phyloP scores from a whole-genome alignment of 345 rosid species.

The Tarenaya hassleriana region DNA sequence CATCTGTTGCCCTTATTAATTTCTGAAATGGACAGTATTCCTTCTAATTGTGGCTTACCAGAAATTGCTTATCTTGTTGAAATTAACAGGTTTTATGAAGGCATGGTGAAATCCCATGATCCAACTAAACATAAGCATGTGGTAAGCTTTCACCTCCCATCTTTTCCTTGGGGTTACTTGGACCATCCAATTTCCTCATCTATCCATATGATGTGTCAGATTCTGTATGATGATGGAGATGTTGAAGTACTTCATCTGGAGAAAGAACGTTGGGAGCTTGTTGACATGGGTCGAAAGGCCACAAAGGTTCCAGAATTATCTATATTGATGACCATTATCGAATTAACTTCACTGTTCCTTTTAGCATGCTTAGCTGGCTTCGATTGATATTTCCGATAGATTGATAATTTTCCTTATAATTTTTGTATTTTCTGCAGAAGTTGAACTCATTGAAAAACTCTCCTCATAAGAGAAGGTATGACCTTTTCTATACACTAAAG shows the following conservation, averaged over 20 bases:
- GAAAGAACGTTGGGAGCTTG: conserved; percentile 87
- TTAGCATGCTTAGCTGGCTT: neutral
- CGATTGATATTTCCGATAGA: neutral
- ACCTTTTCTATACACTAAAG: conserved; percentile 13
- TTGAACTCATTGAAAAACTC: conserved; percentile 37
- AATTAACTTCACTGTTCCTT: conserved; percentile 16
- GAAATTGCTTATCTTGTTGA: conserved; percentile 16
- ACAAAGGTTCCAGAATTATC: conserved; percentile 43
- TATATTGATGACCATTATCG: conserved; percentile 17
- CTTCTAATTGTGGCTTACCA: no score
- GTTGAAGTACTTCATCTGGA: conserved; percentile 81
- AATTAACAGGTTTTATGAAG: conserved; percentile 78
- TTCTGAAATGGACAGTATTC: no score
- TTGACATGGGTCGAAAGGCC: conserved; percentile 51
- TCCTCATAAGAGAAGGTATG: conserved; percentile 43
- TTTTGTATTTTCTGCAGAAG: conserved; percentile 44
- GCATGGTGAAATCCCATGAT: conserved; percentile 85
- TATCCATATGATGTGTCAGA: conserved; percentile 33
- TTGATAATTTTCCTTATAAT: conserved; percentile 17
- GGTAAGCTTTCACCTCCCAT: conserved; percentile 40
- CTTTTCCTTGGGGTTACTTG: conserved; percentile 14
- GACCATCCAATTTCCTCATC: conserved; percentile 5
- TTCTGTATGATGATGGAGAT: conserved; percentile 91
- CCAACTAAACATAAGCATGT: conserved; percentile 75
- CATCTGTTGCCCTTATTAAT: conserved; percentile 7